A percentile compares a stretch with the other conserved stretches of the same genome.
phyloP scores from a whole-genome alignment of 139 green algal species.

The Haematococcus sp. region DNA sequence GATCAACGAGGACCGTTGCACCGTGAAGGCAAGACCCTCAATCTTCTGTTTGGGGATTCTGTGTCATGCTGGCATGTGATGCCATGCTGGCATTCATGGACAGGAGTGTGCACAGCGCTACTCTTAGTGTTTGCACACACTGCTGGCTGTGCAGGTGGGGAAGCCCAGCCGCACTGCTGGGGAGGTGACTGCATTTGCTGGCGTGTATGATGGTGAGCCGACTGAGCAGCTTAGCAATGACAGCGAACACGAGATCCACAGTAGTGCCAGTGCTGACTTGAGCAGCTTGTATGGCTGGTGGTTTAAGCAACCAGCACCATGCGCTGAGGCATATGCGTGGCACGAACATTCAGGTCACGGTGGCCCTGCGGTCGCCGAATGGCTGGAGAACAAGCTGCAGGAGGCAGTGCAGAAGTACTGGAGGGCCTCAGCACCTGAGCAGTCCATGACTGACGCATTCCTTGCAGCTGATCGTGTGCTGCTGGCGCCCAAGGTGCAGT shows the following conservation, averaged over 20 bases:
- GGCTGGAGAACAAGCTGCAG: conserved; percentile 66
- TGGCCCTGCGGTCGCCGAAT: conserved; percentile 70
- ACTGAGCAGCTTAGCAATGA: neutral
- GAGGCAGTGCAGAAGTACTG: conserved; percentile 59
- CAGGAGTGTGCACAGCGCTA: too few species aligned
- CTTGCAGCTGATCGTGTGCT: conserved; percentile 60
- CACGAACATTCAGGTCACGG: conserved; percentile 22
- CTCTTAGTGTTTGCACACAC: too few species aligned
- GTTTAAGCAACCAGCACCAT: too few species aligned
- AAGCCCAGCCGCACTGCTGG: neutral
- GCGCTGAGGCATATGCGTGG: neutral
- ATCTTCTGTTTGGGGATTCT: too few species aligned
- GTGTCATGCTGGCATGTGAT: too few species aligned
- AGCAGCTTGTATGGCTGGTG: conserved; percentile 2
- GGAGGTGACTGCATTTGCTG: neutral
- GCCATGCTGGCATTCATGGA: too few species aligned
- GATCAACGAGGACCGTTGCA: conserved; percentile 56
- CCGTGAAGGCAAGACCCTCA: conserved; percentile 18
- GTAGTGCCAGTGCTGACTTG: neutral
- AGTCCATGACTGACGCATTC: conserved; percentile 44
- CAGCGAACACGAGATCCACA: too few species aligned
- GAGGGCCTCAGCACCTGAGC: conserved; percentile 39
- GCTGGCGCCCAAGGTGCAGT: conserved; percentile 52
- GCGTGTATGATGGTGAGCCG: conserved; percentile 7
- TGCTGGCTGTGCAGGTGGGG: neutral